These are phyloP conservation scores for Dendrocalamus latiflorus DNA, from an alignment of 202 grass and related monocot genomes.

Conservation along the genomic window DNA sequence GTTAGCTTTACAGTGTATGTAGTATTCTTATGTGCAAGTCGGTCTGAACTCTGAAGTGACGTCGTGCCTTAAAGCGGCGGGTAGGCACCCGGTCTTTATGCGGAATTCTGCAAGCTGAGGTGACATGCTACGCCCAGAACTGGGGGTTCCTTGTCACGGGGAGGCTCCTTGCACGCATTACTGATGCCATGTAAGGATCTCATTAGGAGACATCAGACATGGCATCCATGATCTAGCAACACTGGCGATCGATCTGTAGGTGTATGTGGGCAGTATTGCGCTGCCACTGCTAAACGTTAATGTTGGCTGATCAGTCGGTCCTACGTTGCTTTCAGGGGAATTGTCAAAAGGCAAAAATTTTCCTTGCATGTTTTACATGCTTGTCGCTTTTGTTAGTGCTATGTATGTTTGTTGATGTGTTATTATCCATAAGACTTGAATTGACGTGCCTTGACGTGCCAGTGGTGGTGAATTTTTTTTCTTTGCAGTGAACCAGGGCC, in stretches of 20 bases:
- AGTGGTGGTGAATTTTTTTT: not conserved
- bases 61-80: not conserved
- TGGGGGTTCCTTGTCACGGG: constrained; percentile 13
- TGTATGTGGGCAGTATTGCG: not conserved
- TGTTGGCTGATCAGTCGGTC: constrained; percentile 2
- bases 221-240: constrained; percentile 19
- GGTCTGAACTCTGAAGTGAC: not conserved
- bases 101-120: constrained; percentile 33
- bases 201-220: not conserved
- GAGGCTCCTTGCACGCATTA: not conserved
- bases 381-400: not conserved
- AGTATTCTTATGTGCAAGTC: not conserved
- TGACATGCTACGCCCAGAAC: constrained; percentile 37
- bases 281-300: not conserved
- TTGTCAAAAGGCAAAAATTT: not conserved
- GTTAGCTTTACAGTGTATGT: not conserved
- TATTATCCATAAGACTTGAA: not conserved
- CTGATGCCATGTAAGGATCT: not conserved
- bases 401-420: not conserved
- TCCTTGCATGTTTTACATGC: not conserved
- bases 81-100: constrained; percentile 16
- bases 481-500: constrained; percentile 85
- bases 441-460: not conserved
- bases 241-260: not conserved
- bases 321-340: constrained; percentile 12